Evolutionary conservation across 441 rosid species (phyloP), one percentile per base, ranked within the genome.

Genomic region (Flueggea neowawraea): DNA sequence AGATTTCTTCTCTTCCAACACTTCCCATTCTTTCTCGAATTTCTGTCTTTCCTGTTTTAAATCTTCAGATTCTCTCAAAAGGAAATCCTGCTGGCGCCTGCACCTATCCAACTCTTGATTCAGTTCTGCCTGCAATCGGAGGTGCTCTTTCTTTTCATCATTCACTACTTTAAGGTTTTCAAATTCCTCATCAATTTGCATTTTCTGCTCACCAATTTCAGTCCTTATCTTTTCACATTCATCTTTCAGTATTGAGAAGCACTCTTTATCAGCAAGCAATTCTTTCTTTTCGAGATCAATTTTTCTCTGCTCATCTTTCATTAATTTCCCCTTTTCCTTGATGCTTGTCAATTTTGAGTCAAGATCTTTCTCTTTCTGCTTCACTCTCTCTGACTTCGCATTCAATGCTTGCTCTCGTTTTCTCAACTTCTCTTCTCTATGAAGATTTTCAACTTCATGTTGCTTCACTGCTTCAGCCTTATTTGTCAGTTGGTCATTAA

Each of bases 21-120:
- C 81, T 63, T 80, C 88, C 88, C 92, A 83, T 57, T 90, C 95
- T 72, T 78, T 87, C 84, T 88, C 90, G 74, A 89, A 90, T 57
- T 70, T 90, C 63, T 82, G 84, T 71, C 78, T 85, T 32, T 88
- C 93, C 70, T 67, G 79, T 63, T 83, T 84, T 78, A 94, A 78
- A 62, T 87, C 95, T 57, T 87, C 84, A 48, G 59, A 71, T 69
- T 87, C 89, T 76, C 78, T 88, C 66, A 76, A 60, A 74, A 90
- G 88, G 63, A 74, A 73, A 70, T 85, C 89, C 70, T 79, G 80
- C 66, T 77, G 84, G 69, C 16, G 56, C 70, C 80, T 68, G 77
- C 75, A 84, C 57, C 63, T 85, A 65, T 78, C 86, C 65, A 86
- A 64, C 73, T 93, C 87, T 68, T 65, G 79, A 73, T 84, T 88